phyloP scores from a whole-genome alignment of 2,329 filamentous ascomycete genomes.

The Didymella lethalis region DNA sequence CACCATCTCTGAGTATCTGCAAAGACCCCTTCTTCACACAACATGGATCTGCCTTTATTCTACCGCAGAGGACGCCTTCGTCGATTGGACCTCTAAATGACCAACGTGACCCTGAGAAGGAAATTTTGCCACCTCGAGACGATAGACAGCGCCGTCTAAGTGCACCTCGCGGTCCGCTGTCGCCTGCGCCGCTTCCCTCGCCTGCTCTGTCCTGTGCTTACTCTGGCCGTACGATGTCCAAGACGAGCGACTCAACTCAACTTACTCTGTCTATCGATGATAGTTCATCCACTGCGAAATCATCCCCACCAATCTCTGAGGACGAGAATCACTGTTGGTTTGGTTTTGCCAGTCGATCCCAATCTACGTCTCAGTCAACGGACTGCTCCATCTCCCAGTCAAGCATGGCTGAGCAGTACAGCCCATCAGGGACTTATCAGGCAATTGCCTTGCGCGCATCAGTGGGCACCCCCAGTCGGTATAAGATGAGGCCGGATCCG shows the following conservation, averaged over 20 bases:
- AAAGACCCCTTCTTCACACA: background rate
- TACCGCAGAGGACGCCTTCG: background rate
- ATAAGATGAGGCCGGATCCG: background rate
- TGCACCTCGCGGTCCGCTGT: background rate
- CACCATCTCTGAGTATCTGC: background rate
- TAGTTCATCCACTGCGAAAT: background rate
- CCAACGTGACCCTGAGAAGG: background rate
- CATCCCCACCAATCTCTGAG: background rate
- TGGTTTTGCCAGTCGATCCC: background rate
- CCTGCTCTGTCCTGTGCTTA: background rate
- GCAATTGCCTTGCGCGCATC: background rate
- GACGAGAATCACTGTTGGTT: background rate
- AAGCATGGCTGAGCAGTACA: background rate
- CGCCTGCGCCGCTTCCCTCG: background rate
- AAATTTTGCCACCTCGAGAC: background rate
- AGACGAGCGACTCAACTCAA: background rate
- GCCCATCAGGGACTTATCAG: background rate
- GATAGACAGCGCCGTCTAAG: background rate
- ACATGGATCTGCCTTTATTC: background rate
- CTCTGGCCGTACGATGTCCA: background rate
- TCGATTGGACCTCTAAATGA: background rate
- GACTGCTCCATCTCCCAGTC: background rate
- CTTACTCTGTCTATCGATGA: background rate
- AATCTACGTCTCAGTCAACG: background rate
- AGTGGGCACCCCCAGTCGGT: slow-evolving; percentile 1